Evolutionary conservation across 2,329 filamentous ascomycete species (phyloP).

Genomic region (Talaromyces amestolkiae): DNA sequence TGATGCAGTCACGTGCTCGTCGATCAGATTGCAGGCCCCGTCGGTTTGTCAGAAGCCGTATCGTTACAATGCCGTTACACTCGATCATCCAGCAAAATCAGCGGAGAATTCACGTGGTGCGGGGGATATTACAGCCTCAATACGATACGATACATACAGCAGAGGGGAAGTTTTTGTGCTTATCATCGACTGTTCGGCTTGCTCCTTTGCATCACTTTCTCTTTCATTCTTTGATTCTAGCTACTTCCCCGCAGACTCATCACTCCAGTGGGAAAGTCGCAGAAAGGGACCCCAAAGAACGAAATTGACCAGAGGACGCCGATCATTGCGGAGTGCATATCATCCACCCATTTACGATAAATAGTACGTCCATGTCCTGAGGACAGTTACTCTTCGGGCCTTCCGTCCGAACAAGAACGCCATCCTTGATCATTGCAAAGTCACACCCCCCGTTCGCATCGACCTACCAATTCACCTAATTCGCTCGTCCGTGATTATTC

Average conservation of each 20-base stretch:
- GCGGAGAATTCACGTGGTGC: constrained; percentile 15
- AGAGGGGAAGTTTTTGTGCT: constrained; percentile 5
- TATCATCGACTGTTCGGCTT: neutral
- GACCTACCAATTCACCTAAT: neutral
- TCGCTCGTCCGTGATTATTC: neutral
- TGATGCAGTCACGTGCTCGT: constrained; percentile 6
- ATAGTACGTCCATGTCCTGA: neutral
- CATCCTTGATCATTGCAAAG: neutral
- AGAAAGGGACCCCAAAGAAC: neutral
- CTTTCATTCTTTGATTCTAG: neutral
- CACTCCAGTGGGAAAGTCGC: neutral
- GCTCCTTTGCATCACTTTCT: neutral
- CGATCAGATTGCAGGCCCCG: neutral
- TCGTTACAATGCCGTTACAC: neutral
- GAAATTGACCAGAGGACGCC: neutral
- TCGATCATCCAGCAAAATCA: neutral
- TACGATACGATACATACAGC: neutral
- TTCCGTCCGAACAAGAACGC: constrained; percentile 10
- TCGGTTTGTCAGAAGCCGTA: neutral
- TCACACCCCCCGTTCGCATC: neutral
- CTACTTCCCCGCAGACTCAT: neutral
- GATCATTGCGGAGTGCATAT: constrained; percentile 9
- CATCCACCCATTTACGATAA: neutral
- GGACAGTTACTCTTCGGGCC: neutral
- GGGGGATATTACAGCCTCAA: constrained; percentile 10